phyloP scores from a whole-genome alignment of 495 filamentous ascomycete genomes.

The Aspergillus cristatus region DNA sequence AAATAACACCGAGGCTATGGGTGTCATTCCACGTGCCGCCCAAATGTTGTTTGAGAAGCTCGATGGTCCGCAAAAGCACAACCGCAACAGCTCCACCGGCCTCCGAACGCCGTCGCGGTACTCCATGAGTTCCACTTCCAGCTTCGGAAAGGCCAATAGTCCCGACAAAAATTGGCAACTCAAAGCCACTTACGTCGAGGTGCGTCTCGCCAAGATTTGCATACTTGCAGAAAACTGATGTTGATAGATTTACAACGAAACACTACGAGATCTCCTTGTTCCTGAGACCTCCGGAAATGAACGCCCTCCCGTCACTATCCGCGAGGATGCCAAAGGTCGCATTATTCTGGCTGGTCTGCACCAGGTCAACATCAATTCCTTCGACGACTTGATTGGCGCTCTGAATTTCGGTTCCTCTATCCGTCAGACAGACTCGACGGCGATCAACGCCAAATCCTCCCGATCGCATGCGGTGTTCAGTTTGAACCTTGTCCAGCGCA shows the following conservation, averaged over 20 bases:
- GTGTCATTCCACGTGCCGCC: constrained; percentile 92
- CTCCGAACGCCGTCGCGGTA: constrained; percentile 76
- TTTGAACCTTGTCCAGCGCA: constrained; percentile 76
- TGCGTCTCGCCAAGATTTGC: constrained; percentile 17
- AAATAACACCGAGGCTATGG: constrained; percentile 64
- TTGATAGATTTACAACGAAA: constrained; percentile 87
- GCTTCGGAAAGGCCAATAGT: constrained; percentile 35
- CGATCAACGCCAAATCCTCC: constrained; percentile 97
- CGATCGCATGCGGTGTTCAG: constrained; percentile 97
- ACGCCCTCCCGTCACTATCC: constrained; percentile 68
- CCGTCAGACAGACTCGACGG: constrained; percentile 96
- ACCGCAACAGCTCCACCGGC: constrained; percentile 60
- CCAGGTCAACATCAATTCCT: constrained; percentile 82
- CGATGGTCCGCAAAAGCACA: constrained; percentile 42
- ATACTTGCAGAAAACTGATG: constrained; percentile 3
- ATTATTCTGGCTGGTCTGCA: constrained; percentile 86
- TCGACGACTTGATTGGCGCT: constrained; percentile 81
- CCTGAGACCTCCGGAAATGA: constrained; percentile 65
- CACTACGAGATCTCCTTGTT: constrained; percentile 80
- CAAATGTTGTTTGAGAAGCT: constrained; percentile 81
- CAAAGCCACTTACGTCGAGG: constrained; percentile 94
- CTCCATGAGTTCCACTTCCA: constrained; percentile 52
- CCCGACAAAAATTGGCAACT: constrained; percentile 82
- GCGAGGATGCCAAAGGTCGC: constrained; percentile 91
- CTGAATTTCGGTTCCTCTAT: constrained; percentile 90